A percentile compares a stretch with the other conserved stretches of the same genome.
Conservation (phyloP, 2,329 filamentous ascomycete genomes). For the Hymenoscyphus fraxineus region DNA sequence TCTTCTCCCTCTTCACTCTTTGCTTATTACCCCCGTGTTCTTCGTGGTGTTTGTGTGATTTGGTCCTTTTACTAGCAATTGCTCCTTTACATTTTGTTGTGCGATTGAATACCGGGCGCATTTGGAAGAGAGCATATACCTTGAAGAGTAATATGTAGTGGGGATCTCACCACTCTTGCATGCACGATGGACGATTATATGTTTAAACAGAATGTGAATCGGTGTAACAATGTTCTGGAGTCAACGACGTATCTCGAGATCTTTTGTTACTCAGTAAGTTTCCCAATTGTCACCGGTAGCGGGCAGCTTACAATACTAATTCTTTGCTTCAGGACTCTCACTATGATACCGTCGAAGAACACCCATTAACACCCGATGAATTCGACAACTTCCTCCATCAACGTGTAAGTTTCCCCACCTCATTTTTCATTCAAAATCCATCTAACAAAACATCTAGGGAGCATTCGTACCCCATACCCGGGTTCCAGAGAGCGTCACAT, state of each 20-base stretch:
- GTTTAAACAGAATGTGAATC: constrained; percentile 32
- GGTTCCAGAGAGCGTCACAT: constrained; percentile 8
- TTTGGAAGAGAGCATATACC: background rate
- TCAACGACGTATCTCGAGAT: constrained; percentile 26
- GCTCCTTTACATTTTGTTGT: background rate
- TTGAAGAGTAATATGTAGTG: background rate
- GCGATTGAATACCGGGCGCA: background rate
- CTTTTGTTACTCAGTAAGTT: constrained; percentile 24
- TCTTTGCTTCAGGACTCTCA: constrained; percentile 26
- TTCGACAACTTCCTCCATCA: constrained; percentile 35
- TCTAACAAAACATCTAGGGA: constrained; percentile 11
- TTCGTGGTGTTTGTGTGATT: background rate
- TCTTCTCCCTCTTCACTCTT: background rate
- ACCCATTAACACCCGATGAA: constrained; percentile 32
- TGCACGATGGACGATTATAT: constrained; percentile 36
- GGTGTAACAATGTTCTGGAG: constrained; percentile 23
- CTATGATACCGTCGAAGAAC: constrained; percentile 31
- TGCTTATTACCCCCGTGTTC: background rate
- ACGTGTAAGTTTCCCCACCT: constrained; percentile 23
- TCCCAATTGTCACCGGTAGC: background rate
- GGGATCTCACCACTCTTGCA: background rate
- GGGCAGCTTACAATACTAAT: background rate
- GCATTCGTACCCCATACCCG: constrained; percentile 14
- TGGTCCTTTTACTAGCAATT: background rate
- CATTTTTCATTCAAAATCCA: background rate